phyloP scores from a whole-genome alignment of 176 grass and related monocot species.

The Echinochloa phyllopogon region DNA sequence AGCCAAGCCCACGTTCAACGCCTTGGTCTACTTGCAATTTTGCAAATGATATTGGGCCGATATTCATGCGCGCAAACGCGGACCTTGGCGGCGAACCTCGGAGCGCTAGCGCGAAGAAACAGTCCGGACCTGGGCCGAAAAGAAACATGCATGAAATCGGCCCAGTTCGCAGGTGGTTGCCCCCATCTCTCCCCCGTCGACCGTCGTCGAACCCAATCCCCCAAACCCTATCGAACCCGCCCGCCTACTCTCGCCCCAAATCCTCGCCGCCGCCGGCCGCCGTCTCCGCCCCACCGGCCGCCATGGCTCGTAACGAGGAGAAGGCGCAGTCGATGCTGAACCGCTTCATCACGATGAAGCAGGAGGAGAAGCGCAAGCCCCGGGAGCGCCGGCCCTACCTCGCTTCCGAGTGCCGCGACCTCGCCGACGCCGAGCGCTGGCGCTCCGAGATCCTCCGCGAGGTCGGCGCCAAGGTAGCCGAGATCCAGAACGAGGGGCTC shows the following conservation, averaged over 20 bases:
- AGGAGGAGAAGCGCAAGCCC: constrained; percentile 97
- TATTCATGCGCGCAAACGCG: too few species aligned
- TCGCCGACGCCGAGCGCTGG: constrained; percentile 91
- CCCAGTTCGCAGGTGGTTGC: too few species aligned
- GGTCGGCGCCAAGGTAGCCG: constrained; percentile 90
- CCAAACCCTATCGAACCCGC: not conserved
- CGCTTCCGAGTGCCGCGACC: constrained; percentile 94
- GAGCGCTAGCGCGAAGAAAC: too few species aligned
- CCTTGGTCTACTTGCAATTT: too few species aligned
- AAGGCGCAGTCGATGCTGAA: constrained; percentile 99
- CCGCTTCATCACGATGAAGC: constrained; percentile 97
- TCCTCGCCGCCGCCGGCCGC: constrained; percentile 39
- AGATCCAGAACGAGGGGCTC: constrained; percentile 99
- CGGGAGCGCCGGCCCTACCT: constrained; percentile 93
- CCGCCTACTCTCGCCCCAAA: constrained; percentile 20
- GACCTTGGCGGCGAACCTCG: too few species aligned
- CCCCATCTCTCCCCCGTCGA: not conserved
- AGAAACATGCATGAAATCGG: too few species aligned
- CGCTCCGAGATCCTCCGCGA: constrained; percentile 95
- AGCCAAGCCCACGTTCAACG: too few species aligned
- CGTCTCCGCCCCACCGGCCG: not conserved
- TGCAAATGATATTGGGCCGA: too few species aligned
- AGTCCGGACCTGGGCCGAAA: too few species aligned
- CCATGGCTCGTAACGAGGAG: constrained; percentile 98
- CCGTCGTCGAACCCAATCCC: too few species aligned